Evolutionary conservation across 495 filamentous ascomycete genomes (phyloP), one percentile per base, ranked within the genome.

Genomic region (Lentithecium fluviatile): DNA sequence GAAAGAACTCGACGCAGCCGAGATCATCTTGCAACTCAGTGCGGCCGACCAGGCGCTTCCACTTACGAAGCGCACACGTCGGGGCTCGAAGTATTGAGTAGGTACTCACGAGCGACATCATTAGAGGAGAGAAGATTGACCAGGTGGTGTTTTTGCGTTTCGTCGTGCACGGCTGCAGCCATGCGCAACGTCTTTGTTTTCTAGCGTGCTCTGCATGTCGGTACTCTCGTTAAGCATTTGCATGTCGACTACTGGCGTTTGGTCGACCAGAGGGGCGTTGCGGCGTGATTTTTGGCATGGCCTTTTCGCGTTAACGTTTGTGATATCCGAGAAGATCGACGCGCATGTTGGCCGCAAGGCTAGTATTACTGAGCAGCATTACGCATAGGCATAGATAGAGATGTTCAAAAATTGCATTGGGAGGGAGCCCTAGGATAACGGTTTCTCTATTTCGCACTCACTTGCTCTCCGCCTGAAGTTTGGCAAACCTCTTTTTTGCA

Each of bases 371-470:
- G 29, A 32, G 29, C 10, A 32, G 29, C 29, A 32, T 32, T 32
- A 32, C 29, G 29, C 29, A 32, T 32, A 10, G 10, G 29, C 10
- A 32, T 32, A 32, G 29, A 32, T 32, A 32, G 29, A 32, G 29
- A 32, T 32, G 10, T 32, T 32, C 4, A n/a, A 10, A 4, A 10
- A 3, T 32, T 32, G 29, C 29, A 32, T 32, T 32, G 29, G 29
- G 29, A n/a, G n/a, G n/a, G n/a, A n/a, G n/a, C n/a, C n/a, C n/a
- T n/a, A n/a, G n/a, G n/a, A n/a, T n/a, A n/a, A n/a, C n/a, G n/a
- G n/a, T 40, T 32, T 43, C 17, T 26, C 40, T 52, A 56, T 66
- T 76, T 77, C 20, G 67, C 74, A 42, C 12, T 40, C 21, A 77
- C 15, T 51, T 70, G 73, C 34, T 52, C 56, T 66, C 75, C 7